phyloP scores from a whole-genome alignment of 2,329 filamentous ascomycete species.

The Aspergillus sp. region DNA sequence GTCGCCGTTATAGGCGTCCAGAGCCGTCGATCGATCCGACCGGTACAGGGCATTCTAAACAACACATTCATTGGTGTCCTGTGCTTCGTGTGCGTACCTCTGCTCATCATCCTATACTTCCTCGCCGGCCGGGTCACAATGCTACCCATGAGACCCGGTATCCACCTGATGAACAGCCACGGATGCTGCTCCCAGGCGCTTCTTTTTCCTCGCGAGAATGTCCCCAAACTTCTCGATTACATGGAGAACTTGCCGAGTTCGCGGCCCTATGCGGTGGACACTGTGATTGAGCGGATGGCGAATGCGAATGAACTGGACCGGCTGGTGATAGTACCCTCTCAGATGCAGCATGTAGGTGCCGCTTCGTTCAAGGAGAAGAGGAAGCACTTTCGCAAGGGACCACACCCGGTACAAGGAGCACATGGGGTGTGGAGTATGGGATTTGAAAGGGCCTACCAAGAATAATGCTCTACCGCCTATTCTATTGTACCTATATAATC shows the following conservation, averaged over 20 bases:
- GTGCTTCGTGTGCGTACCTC: conserved; percentile 30
- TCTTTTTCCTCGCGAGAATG: conserved; percentile 40
- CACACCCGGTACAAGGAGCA: conserved; percentile 20
- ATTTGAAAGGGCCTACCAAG: conserved; percentile 20
- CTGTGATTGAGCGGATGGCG: conserved; percentile 20
- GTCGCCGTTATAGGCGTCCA: conserved; percentile 19
- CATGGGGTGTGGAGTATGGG: conserved; percentile 27
- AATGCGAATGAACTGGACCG: conserved; percentile 17
- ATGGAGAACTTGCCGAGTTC: conserved; percentile 15
- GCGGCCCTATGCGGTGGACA: conserved; percentile 20
- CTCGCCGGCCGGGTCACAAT: conserved; percentile 43
- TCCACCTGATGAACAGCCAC: conserved; percentile 44
- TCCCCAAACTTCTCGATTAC: conserved; percentile 17
- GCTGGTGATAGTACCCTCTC: conserved; percentile 22
- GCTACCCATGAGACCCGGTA: conserved; percentile 35
- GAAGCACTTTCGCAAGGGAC: conserved; percentile 16
- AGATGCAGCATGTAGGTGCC: conserved; percentile 26
- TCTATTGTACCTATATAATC: neutral
- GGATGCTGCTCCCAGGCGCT: conserved; percentile 49
- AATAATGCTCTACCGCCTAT: neutral
- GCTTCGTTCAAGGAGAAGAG: conserved; percentile 24
- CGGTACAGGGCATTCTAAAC: conserved; percentile 17
- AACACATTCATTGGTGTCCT: conserved; percentile 27
- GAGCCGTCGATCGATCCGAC: conserved; percentile 16
- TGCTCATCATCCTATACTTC: conserved; percentile 40